A percentile compares a stretch with the other conserved stretches of the same genome.
phyloP scores from a whole-genome alignment of 2,329 filamentous ascomycete species.

The Clathrospora elynae region DNA sequence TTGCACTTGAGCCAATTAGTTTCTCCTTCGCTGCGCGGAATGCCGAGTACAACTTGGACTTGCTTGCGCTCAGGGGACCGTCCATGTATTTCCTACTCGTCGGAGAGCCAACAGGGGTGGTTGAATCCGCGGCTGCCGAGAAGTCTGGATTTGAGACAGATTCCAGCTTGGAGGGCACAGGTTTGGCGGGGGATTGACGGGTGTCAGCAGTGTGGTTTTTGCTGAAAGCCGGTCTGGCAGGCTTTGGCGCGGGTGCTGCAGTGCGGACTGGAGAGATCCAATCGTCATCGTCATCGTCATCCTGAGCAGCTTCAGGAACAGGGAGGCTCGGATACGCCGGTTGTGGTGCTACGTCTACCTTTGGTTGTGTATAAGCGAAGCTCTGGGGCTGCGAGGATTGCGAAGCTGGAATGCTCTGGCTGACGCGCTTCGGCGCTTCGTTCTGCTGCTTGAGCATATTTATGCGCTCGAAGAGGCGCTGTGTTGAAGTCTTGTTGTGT shows the following conservation, averaged over 20 bases:
- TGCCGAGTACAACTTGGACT: constrained; percentile 89
- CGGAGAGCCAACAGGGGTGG: constrained; percentile 64
- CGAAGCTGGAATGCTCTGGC: constrained; percentile 46
- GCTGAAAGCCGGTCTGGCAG: constrained; percentile 56
- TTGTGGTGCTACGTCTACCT: constrained; percentile 42
- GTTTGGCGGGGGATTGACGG: constrained; percentile 42
- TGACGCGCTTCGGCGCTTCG: constrained; percentile 42
- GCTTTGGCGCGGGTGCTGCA: constrained; percentile 33
- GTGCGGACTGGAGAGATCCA: constrained; percentile 61
- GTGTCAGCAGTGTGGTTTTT: constrained; percentile 66
- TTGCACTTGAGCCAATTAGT: constrained; percentile 73
- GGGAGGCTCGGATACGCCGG: constrained; percentile 51
- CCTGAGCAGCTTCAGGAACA: constrained; percentile 15
- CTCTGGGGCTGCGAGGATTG: constrained; percentile 33
- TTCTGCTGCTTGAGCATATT: constrained; percentile 68
- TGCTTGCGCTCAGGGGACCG: constrained; percentile 87
- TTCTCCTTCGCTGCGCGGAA: constrained; percentile 85
- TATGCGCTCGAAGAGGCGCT: constrained; percentile 90
- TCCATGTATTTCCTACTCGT: constrained; percentile 62
- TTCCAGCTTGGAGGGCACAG: constrained; percentile 55
- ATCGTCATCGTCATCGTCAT: constrained; percentile 55
- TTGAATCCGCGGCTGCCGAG: constrained; percentile 52
- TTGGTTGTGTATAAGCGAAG: constrained; percentile 47
- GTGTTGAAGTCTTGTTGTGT: constrained; percentile 90
- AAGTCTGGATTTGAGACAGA: constrained; percentile 52